Evolutionary conservation across 306 rosid species (phyloP).

Genomic region (Calophaca sinica): DNA sequence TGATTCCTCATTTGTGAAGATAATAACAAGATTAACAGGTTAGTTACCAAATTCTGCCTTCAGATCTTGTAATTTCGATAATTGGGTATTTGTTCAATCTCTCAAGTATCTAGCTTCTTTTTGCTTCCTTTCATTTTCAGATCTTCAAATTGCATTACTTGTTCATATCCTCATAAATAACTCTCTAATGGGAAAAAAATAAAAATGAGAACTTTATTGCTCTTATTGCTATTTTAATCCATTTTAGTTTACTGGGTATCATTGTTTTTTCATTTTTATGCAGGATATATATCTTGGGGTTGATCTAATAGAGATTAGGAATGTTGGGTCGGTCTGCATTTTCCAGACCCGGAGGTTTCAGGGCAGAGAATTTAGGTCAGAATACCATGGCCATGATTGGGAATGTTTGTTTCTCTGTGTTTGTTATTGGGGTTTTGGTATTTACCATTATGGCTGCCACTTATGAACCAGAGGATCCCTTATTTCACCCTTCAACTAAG

Average conservation of each 20-base stretch:
- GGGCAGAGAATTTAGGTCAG: conserved; percentile 90
- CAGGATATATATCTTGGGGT: conserved; percentile 41
- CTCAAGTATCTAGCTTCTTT: conserved; percentile 19
- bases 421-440: conserved; percentile 85
- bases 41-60: conserved; percentile 40
- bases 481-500: conserved; percentile 94
- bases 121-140: conserved; percentile 38
- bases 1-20: conserved; percentile 33
- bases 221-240: conserved; percentile 33
- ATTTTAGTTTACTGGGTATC: conserved; percentile 56
- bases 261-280: conserved; percentile 41
- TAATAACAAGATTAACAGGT: conserved; percentile 41
- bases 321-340: conserved; percentile 69
- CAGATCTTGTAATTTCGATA: conserved; percentile 45
- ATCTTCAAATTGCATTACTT: conserved; percentile 43
- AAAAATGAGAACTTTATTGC: conserved; percentile 49
- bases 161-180: conserved; percentile 21
- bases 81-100: conserved; percentile 20
- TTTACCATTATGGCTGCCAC: conserved; percentile 96
- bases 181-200: background rate
- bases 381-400: conserved; percentile 86
- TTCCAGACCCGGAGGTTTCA: conserved; percentile 69
- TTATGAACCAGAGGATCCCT: conserved; percentile 95
- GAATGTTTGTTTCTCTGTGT: conserved; percentile 85
- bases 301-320: conserved; percentile 33